Conservation (phyloP, 2,329 filamentous ascomycete genomes). For the Chaetomium sp. region DNA sequence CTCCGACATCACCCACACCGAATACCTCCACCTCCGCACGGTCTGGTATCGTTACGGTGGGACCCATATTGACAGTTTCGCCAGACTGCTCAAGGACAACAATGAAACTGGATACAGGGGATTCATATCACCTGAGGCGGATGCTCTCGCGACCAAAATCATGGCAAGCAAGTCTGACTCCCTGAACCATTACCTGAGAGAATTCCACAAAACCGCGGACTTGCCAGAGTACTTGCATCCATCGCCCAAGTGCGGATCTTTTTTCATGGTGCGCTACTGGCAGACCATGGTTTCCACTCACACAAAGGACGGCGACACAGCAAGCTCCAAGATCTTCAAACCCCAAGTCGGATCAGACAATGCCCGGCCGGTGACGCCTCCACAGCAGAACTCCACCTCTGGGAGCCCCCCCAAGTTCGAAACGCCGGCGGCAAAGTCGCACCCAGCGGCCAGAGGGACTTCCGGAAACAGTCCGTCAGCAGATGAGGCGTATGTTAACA, state of each 20-base stretch:
- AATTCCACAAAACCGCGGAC: not conserved
- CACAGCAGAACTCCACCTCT: not conserved
- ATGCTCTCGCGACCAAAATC: not conserved
- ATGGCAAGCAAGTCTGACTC: not conserved
- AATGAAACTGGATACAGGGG: not conserved
- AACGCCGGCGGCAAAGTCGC: not conserved
- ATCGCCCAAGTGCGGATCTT: not conserved
- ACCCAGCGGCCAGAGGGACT: not conserved
- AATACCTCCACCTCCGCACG: constrained; percentile 2
- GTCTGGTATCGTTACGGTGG: not conserved
- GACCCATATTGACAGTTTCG: not conserved
- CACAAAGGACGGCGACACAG: not conserved
- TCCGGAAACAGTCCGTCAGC: not conserved
- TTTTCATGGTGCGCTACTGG: constrained; percentile 1
- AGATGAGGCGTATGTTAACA: not conserved
- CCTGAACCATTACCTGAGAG: not conserved
- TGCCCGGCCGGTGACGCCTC: not conserved
- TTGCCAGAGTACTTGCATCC: not conserved
- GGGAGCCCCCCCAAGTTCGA: not conserved
- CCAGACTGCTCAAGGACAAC: not conserved
- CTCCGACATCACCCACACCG: not conserved
- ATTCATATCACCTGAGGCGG: not conserved
- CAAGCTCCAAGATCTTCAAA: not conserved
- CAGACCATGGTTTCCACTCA: not conserved
- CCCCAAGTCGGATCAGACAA: not conserved